These are phyloP conservation scores for Monascus ruber DNA, from an alignment of 2,329 filamentous ascomycete species.

Conservation along the genomic window DNA sequence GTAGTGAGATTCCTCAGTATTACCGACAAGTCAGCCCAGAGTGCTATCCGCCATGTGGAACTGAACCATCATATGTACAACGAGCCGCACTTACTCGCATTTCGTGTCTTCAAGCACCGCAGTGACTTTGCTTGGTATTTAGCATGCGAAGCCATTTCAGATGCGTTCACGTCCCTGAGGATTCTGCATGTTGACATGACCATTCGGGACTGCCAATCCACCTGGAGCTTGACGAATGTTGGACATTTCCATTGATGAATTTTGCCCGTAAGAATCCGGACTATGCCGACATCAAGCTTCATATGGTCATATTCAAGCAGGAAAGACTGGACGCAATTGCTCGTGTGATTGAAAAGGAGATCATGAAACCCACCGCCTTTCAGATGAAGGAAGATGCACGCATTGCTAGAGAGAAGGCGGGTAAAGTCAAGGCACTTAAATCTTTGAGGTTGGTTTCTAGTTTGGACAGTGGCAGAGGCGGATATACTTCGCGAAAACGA, in stretches of 20 bases:
- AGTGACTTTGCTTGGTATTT: conserved; percentile 11
- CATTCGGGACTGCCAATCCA: conserved; percentile 10
- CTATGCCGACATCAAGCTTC: conserved; percentile 7
- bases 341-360: conserved; percentile 7
- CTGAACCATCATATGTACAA: conserved; percentile 14
- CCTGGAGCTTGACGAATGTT: conserved; percentile 9
- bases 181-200: conserved; percentile 9
- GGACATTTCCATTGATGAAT: conserved; percentile 10
- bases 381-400: conserved; percentile 9
- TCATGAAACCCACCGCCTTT: conserved; percentile 9
- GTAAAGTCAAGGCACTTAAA: conserved; percentile 5
- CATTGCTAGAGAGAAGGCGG: conserved; percentile 6
- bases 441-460: conserved; percentile 7
- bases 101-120: conserved; percentile 8
- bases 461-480: neutral
- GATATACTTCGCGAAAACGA: no score
- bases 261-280: conserved; percentile 7
- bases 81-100: conserved; percentile 8
- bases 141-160: conserved; percentile 7
- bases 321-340: conserved; percentile 6
- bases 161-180: conserved; percentile 4
- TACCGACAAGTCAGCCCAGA: conserved; percentile 46
- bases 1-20: conserved; percentile 18
- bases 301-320: conserved; percentile 5
- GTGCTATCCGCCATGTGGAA: conserved; percentile 35